Evolutionary conservation across 441 rosid genomes (phyloP).

Genomic region (Lepidium campestre): DNA sequence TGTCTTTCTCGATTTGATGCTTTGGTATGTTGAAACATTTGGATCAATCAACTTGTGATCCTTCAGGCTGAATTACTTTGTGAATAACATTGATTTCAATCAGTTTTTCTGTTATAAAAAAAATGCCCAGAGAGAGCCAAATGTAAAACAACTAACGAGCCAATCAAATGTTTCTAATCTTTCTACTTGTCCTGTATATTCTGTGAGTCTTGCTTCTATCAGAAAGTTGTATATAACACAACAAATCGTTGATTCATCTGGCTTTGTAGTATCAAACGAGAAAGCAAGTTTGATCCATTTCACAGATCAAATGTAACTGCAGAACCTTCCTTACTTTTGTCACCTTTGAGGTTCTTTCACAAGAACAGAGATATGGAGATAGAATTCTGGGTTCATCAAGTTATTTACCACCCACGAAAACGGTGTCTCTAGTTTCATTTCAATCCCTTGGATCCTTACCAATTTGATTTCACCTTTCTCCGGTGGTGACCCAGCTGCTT

Average conservation of each 20-base stretch:
- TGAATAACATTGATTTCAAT: not conserved
- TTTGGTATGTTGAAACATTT: not conserved
- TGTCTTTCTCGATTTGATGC: not conserved
- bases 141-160: not conserved
- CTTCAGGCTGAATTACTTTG: not conserved
- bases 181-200: not conserved
- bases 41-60: not conserved
- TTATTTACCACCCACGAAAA: slow-evolving; percentile 90
- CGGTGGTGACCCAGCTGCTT: slow-evolving; percentile 13
- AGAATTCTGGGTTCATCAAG: slow-evolving; percentile 79
- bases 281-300: not conserved
- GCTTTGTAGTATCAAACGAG: not conserved
- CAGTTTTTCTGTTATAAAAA: not conserved
- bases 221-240: not conserved
- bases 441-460: slow-evolving; percentile 80
- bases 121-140: not conserved
- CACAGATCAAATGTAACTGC: not conserved
- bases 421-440: slow-evolving; percentile 77
- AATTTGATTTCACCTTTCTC: slow-evolving; percentile 52
- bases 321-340: not conserved
- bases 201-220: not conserved
- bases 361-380: slow-evolving; percentile 65
- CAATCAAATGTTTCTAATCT: slow-evolving; percentile 3
- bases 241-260: not conserved
- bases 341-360: slow-evolving; percentile 34